These are phyloP conservation scores for Didymella sp. DNA, from an alignment of 2,329 filamentous ascomycete species.

Conservation along the genomic window DNA sequence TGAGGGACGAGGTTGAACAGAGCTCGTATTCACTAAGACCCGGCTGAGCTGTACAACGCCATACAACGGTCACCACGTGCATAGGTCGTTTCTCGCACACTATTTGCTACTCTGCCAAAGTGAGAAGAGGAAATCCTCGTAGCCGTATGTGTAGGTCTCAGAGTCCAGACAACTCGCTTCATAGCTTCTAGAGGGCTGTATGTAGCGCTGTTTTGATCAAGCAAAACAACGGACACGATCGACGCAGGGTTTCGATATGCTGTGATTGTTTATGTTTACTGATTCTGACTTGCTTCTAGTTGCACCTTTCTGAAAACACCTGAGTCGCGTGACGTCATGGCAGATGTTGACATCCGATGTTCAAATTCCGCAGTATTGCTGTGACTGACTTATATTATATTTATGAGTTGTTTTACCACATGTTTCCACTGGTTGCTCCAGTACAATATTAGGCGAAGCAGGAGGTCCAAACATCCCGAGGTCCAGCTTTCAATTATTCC, in stretches of 20 bases:
- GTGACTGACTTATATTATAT: not conserved
- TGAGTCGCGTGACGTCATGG: not conserved
- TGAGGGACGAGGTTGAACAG: not conserved
- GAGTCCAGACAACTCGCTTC: too few relatives aligned
- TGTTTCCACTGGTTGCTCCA: not conserved
- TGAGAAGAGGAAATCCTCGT: not conserved
- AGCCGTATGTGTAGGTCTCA: not conserved
- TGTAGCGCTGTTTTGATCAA: not conserved
- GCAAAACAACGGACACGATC: not conserved
- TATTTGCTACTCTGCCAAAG: not conserved
- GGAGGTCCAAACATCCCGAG: too few relatives aligned
- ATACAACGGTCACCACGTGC: not conserved
- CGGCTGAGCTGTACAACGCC: not conserved
- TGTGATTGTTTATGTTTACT: not conserved
- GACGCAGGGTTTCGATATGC: not conserved
- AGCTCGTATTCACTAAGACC: not conserved
- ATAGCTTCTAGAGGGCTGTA: not conserved
- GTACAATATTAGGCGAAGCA: not conserved
- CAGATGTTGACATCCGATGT: not conserved
- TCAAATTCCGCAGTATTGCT: not conserved
- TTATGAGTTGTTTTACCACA: not conserved
- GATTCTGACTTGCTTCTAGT: too few relatives aligned
- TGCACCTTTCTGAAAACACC: too few relatives aligned
- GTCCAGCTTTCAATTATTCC: too few relatives aligned
- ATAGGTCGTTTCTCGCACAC: not conserved